Evolutionary conservation across 2,329 filamentous ascomycete genomes (phyloP).

Genomic region (Uncinocarpus reesii): DNA sequence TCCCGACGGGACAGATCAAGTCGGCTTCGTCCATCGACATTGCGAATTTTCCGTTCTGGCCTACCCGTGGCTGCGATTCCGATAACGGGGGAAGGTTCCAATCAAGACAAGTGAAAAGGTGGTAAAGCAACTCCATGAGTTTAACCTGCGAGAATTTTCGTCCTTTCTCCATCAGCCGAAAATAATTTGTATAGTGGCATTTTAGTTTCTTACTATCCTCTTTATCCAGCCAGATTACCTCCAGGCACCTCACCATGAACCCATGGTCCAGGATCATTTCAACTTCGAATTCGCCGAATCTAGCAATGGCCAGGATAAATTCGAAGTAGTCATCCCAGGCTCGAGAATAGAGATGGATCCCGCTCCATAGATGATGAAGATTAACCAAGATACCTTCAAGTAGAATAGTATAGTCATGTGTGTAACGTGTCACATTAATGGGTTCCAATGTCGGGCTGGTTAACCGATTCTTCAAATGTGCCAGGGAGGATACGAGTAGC

Average conservation of each 20-base stretch:
- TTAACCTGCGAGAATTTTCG: conserved; percentile 37
- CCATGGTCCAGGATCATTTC: conserved; percentile 50
- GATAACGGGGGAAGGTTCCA: conserved; percentile 24
- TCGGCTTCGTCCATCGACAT: conserved; percentile 28
- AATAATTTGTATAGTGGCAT: conserved; percentile 43
- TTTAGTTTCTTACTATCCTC: conserved; percentile 41
- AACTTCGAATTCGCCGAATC: conserved; percentile 50
- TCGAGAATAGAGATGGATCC: conserved; percentile 51
- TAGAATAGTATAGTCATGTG: conserved; percentile 22
- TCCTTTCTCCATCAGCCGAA: conserved; percentile 37
- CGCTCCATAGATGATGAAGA: conserved; percentile 50
- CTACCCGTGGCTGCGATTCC: conserved; percentile 21
- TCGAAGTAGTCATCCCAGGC: conserved; percentile 71
- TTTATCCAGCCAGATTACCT: conserved; percentile 52
- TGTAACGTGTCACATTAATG: conserved; percentile 21
- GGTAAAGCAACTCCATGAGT: conserved; percentile 35
- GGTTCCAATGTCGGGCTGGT: conserved; percentile 21
- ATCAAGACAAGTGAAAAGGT: conserved; percentile 32
- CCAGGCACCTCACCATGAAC: conserved; percentile 50
- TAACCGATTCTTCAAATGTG: conserved; percentile 41
- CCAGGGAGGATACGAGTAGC: conserved; percentile 46
- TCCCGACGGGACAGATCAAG: conserved; percentile 28
- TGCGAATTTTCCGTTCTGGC: conserved; percentile 26
- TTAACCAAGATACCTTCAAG: conserved; percentile 35
- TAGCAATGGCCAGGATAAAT: conserved; percentile 56